A percentile compares a stretch with the other conserved stretches of the same genome.
Evolutionary conservation across 768 basidiomycete species (phyloP).

Genomic region (Hygrocybe coccinea): DNA sequence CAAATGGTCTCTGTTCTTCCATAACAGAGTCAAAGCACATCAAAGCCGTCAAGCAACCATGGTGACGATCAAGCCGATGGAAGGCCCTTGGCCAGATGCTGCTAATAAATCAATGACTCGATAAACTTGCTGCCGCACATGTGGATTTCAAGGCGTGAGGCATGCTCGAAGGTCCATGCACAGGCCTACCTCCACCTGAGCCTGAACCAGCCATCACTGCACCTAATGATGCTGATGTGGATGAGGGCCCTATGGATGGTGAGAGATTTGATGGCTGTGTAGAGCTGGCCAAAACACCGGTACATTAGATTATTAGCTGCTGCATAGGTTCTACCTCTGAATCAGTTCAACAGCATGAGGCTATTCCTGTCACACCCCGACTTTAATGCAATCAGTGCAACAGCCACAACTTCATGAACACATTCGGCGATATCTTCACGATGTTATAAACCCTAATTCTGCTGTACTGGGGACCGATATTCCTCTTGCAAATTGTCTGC

Average conservation of each 20-base stretch:
- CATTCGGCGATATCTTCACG: constrained; percentile 23
- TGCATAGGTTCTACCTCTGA: neutral
- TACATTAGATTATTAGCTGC: neutral
- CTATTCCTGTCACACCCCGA: neutral
- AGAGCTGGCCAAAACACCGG: neutral
- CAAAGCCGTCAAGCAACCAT: constrained; percentile 24
- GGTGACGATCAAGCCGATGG: constrained; percentile 18
- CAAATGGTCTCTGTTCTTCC: constrained; percentile 21
- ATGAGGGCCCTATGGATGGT: neutral
- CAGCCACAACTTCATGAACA: constrained; percentile 18
- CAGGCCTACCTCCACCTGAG: neutral
- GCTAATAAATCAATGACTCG: constrained; percentile 16
- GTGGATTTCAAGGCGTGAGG: constrained; percentile 16
- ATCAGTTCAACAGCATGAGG: neutral
- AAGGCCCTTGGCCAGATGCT: constrained; percentile 6
- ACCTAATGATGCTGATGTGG: neutral
- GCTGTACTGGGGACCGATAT: constrained; percentile 7
- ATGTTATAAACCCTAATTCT: constrained; percentile 16
- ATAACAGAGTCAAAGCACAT: constrained; percentile 25
- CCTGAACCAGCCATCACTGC: neutral
- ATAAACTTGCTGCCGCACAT: constrained; percentile 18
- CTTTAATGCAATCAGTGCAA: neutral
- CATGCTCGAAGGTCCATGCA: constrained; percentile 9
- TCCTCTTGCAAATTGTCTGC: constrained; percentile 16
- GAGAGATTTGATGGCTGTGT: too few species aligned